Evolutionary conservation across 768 basidiomycete genomes (phyloP), one percentile per base, ranked within the genome.

Genomic region (Leccinum incarnatum): DNA sequence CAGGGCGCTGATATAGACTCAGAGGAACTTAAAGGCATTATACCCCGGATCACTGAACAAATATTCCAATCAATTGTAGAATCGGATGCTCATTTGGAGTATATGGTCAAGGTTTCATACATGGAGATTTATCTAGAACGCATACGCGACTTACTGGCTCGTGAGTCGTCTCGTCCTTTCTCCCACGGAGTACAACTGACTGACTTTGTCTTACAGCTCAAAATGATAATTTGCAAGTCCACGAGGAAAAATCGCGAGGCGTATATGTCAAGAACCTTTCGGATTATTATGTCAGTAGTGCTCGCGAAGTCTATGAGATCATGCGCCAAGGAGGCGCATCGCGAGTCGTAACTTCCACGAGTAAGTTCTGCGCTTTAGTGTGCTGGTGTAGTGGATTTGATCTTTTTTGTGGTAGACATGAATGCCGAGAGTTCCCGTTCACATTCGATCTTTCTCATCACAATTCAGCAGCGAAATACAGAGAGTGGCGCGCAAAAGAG

Each of bases 81-180:
- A 69, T 96, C 95, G 56, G 96, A 98, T 65, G 83, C 91, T 36
- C 93, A 93, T 73, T 78, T 99, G 58, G 97, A 99, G 75, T 99
- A 99, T 74, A 86, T 98, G 63, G 97, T 99, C 73, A 99, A 99
- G 77, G 97, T 98, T 53, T 97, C 94, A 36, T 99, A 98, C 75
- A 98, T 99, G 96, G 97, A 99, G 78, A 98, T 99, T 59, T 99
- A 99, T 75, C 82, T 98, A 60, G 97, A 99, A 75, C 86, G 89
- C 62, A 93, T 99, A 64, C 84, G 95, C 54, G 97, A 99, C 81
- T 77, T 99, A 56, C 82, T 99, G 55, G 89, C 94, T 60, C 97
- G 96, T 98, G 74, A 70, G 96, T 36, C 23, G n/a, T 32, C 21
- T 46, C 36, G 19, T 32, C 50, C 21, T 58, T 53, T 57, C 30